phyloP scores from a whole-genome alignment of 108 stramenopile species.

The Cylindrotheca closterium region DNA sequence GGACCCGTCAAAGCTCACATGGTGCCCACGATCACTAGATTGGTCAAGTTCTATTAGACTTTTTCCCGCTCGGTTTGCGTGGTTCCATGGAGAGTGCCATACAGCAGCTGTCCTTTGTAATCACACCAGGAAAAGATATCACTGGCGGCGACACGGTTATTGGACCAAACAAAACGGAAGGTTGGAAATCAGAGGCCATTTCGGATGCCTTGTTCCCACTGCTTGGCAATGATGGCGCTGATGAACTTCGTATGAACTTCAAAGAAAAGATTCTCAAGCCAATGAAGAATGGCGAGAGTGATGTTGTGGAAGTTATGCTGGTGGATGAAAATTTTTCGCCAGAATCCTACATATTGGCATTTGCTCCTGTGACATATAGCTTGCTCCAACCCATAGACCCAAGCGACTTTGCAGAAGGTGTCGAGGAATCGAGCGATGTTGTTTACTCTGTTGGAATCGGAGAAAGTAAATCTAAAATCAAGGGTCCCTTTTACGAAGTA shows the following conservation, averaged over 20 bases:
- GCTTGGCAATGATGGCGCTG: too few relatives aligned
- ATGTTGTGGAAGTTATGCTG: slow-evolving; percentile 9
- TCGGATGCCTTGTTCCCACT: slow-evolving; percentile 23
- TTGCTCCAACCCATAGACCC: slow-evolving; percentile 12
- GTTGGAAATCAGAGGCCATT: slow-evolving; percentile 11
- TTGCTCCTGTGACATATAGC: slow-evolving; percentile 26
- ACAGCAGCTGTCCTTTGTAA: slow-evolving; percentile 24
- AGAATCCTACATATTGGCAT: slow-evolving; percentile 27
- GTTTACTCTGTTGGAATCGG: slow-evolving; percentile 37
- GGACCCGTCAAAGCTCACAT: too few relatives aligned
- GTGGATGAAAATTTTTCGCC: not conserved
- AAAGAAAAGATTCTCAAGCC: slow-evolving; percentile 12
- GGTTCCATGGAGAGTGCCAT: not conserved
- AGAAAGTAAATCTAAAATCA: not conserved
- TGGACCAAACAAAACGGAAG: slow-evolving; percentile 20
- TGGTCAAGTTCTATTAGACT: slow-evolving; percentile 2
- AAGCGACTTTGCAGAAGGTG: slow-evolving; percentile 27
- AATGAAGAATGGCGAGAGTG: slow-evolving; percentile 31
- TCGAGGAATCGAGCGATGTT: slow-evolving; percentile 6
- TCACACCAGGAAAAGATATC: slow-evolving; percentile 34
- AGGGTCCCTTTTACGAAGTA: not conserved
- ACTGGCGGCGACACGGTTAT: slow-evolving; percentile 34
- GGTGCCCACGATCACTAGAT: too few relatives aligned
- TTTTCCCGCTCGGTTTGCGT: not conserved
- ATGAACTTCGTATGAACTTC: slow-evolving; percentile 10